Evolutionary conservation across 306 rosid species (phyloP), one percentile per base, ranked within the genome.

Genomic region (Amphicarpaea edgeworthii): DNA sequence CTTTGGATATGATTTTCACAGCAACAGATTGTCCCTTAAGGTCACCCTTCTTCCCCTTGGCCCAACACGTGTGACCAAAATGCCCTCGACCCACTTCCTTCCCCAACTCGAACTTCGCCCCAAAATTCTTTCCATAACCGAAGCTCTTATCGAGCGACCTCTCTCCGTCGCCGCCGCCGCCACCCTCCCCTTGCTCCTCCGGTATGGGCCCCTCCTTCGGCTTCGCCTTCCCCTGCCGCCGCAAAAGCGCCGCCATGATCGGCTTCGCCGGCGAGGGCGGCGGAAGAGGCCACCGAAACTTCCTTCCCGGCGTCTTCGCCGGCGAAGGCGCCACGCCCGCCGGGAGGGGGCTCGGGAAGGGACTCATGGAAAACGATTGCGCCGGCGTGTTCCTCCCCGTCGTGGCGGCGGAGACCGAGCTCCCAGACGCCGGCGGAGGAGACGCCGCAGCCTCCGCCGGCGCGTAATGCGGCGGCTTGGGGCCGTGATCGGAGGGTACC

Each of bases 261-360:
- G 97, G 98, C 90, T 85, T 95, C 65, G 98, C 98, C n/a, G 98
- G 97, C 0, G 98, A 95, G 0, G 97, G 98, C 0, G 98, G 98
- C 2, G 98, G 97, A 0, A 93, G 70, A 0, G 98, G 98, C 98
- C 98, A 93, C 68, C 97, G 80, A 76, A 93, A 91, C 80, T 90
- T 93, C 86, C 98, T 84, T 0, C 93, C 91, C 0, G 93, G 91
- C 7, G 93, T 89, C 42, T 79, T 88, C 3, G 96, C 98, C 76
- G 98, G 98, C 8, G 98, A 93, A 5, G 98, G 96, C 21, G 92
- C 96, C 46, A 91, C 87, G 8, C 96, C 97, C 0, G 93, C 81
- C 0, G 98, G 98, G 3, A 93, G 88, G 2, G 96, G 96, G 6
- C 98, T 93, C 8, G 70, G 77, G 61, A 87, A 89, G 0, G 93